Percentiles rank a stretch among this genome's conserved stretches.
phyloP scores from a whole-genome alignment of 805 yeast genomes.

The Zygosaccharomyces bisporus region DNA sequence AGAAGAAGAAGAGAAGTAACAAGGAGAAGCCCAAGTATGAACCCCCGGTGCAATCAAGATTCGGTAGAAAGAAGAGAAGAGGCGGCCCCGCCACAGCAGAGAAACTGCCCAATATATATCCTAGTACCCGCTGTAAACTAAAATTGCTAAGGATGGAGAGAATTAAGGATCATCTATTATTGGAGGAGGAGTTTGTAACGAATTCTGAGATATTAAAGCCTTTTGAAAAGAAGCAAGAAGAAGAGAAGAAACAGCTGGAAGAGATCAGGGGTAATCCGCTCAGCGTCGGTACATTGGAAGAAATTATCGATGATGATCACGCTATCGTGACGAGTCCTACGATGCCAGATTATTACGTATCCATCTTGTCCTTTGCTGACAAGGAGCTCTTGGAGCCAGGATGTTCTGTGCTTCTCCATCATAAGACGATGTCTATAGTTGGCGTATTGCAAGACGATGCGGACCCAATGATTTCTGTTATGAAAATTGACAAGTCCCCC shows the following conservation, averaged over 20 bases:
- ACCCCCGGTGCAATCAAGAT: conserved; percentile 94
- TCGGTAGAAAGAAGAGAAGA: conserved; percentile 89
- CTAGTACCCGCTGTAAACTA: conserved; percentile 90
- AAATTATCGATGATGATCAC: conserved; percentile 96
- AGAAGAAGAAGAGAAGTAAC: conserved; percentile 56
- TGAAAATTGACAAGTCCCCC: conserved; percentile 97
- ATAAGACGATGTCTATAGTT: conserved; percentile 92
- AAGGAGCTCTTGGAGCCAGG: conserved; percentile 96
- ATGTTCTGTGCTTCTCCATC: conserved; percentile 90
- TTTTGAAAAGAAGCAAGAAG: conserved; percentile 93
- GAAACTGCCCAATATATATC: conserved; percentile 82
- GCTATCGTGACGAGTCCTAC: conserved; percentile 95
- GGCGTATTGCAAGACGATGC: conserved; percentile 98
- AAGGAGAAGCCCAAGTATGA: conserved; percentile 94
- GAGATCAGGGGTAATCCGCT: conserved; percentile 95
- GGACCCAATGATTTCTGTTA: conserved; percentile 95
- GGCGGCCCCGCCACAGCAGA: conserved; percentile 79
- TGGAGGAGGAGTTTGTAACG: conserved; percentile 94
- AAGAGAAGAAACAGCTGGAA: conserved; percentile 91
- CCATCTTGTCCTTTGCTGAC: conserved; percentile 93
- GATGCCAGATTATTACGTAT: conserved; percentile 96
- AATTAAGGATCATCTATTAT: conserved; percentile 88
- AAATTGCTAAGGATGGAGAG: conserved; percentile 90
- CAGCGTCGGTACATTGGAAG: conserved; percentile 95
- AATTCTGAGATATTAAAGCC: conserved; percentile 94